Evolutionary conservation across 352 stramenopile species (phyloP).

Genomic region (Phytophthora sojae): DNA sequence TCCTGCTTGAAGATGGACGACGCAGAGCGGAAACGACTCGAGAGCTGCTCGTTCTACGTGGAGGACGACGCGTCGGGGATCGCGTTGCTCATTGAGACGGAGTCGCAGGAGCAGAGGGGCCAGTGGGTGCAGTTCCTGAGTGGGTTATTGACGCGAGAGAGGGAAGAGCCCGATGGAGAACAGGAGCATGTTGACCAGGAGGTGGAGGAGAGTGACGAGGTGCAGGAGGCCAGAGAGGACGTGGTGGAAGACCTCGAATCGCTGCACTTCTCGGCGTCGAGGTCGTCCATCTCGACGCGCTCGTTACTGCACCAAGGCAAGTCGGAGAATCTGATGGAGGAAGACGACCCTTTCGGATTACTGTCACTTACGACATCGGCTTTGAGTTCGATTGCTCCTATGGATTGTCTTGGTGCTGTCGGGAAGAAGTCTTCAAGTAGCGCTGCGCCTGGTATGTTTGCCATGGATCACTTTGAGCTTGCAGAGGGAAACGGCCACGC

Average conservation of each 20-base stretch:
- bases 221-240: conserved; percentile 20
- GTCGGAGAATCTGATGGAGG: conserved; percentile 49
- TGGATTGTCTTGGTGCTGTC: conserved; percentile 1
- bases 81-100: conserved; percentile 36
- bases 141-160: conserved; percentile 13
- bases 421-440: conserved; percentile 5
- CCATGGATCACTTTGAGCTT: conserved; percentile 61
- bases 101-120: conserved; percentile 40
- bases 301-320: conserved; percentile 48
- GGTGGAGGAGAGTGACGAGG: conserved; percentile 3
- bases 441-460: conserved; percentile 49
- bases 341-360: conserved; percentile 54
- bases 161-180: neutral
- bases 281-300: conserved; percentile 33
- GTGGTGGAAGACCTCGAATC: conserved; percentile 36
- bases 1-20: conserved; percentile 16
- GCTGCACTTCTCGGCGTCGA: conserved; percentile 22
- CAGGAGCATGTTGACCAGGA: conserved; percentile 11
- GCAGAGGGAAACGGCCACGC: conserved; percentile 26
- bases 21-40: conserved; percentile 37
- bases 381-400: conserved; percentile 36
- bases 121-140: conserved; percentile 41
- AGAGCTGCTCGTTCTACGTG: conserved; percentile 58
- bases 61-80: conserved; percentile 35
- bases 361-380: conserved; percentile 59